Evolutionary conservation across 176 grass and related monocot genomes (phyloP).

Genomic region (Oryza nivara): DNA sequence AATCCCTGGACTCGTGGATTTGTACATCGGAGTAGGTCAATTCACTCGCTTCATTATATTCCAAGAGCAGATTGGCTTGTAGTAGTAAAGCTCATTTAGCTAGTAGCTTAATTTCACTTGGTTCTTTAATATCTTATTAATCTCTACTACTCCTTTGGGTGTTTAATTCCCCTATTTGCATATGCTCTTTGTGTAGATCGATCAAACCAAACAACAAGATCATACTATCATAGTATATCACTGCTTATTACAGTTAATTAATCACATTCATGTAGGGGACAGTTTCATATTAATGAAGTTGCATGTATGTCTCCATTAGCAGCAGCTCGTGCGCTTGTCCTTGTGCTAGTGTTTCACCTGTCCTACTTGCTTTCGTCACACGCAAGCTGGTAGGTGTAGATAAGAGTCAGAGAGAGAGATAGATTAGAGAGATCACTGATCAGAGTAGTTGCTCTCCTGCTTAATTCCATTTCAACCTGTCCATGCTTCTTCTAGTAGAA

Average conservation of each 20-base stretch:
- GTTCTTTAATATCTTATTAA: background rate
- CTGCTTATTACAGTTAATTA: background rate
- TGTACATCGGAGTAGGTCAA: constrained; percentile 46
- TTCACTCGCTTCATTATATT: constrained; percentile 4
- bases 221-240: background rate
- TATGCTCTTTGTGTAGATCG: background rate
- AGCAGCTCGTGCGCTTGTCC: constrained; percentile 45
- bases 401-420: background rate
- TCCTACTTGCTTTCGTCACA: constrained; percentile 37
- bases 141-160: background rate
- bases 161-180: constrained; percentile 17
- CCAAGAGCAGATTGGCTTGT: constrained; percentile 24
- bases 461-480: background rate
- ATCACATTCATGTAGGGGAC: constrained; percentile 9
- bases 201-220: background rate
- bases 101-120: background rate
- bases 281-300: constrained; percentile 7
- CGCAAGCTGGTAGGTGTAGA: constrained; percentile 33
- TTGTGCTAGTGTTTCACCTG: constrained; percentile 16
- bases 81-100: background rate
- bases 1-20: constrained; percentile 38
- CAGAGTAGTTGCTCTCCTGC: background rate
- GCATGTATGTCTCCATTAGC: constrained; percentile 32
- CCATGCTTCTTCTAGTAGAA: constrained; percentile 3
- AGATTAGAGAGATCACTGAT: background rate